Base-by-base conservation (phyloP, 768 basidiomycete species). In the Lactarius pseudohatsudake region DNA sequence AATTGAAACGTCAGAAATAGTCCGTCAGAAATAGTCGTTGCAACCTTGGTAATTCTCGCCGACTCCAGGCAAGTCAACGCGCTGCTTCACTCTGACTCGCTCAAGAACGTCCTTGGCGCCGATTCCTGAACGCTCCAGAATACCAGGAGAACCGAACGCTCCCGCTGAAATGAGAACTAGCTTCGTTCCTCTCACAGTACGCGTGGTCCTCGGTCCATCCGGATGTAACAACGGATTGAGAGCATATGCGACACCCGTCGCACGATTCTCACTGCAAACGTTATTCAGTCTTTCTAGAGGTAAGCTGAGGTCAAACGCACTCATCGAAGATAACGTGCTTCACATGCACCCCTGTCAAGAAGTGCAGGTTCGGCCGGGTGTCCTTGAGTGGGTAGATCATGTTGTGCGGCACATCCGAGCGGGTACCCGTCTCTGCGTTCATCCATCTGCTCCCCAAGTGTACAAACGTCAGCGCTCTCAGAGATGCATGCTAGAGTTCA, bases 101-200 rank as follows among this genome's bases (percentile, higher is more conserved):
- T 73, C 63, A 0, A 83, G 75, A 1, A 78, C 53, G 0, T 70
- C 68, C 57, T 67, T 66, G 7, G 73, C 66, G 2, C 82, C 82
- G 15, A 83, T 77, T 0, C 81, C 82, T 4, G 80, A 85, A 4
- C 86, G 78, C 70, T 87, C 84, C 18, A 81, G 76, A 28, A 81
- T 70, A 61, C 78, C 77, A 26, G 79, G 74, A 2, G 78, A 77
- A 20, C 6, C 80, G 30, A 81, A 75, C 0, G 80, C 62, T 1
- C 81, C 81, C 1, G 77, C 77, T 15, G 77, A 77, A 4, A 82
- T 47, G 0, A 82, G 74, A 8, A 82, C 77, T 9, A 81, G 68
- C 38, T 74, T 73, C 13, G 69, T 70, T 3, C 79, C 81, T 20
- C 57, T 72, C 7, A 74, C 79, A 0, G 60, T 69, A 20, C 59